Conservation (phyloP, 2,329 filamentous ascomycete genomes). For the Botryotinia calthae region DNA sequence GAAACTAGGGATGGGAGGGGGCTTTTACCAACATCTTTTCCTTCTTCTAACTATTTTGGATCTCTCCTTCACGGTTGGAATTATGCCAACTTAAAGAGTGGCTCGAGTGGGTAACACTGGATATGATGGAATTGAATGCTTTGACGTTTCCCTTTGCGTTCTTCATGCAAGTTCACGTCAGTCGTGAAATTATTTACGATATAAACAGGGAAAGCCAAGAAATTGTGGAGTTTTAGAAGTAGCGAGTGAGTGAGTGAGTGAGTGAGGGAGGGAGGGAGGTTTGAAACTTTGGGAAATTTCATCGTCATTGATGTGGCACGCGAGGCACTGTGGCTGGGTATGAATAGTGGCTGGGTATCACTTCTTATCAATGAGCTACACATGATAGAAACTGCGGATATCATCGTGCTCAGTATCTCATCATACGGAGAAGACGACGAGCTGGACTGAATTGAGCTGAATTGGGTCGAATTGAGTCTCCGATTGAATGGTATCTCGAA, state of each 20-base stretch:
- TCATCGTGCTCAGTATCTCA: neutral
- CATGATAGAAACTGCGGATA: too few species aligned
- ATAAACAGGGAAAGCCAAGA: neutral
- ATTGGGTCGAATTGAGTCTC: neutral
- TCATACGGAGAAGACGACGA: too few species aligned
- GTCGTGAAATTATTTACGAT: neutral
- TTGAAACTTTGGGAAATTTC: neutral
- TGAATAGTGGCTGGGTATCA: neutral
- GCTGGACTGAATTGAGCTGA: neutral
- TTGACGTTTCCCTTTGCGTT: neutral
- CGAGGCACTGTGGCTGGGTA: neutral
- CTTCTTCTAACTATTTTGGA: neutral
- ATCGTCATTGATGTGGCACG: neutral
- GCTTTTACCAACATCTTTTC: neutral
- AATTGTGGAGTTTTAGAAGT: neutral
- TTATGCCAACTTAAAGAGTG: neutral
- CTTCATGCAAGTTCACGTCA: neutral
- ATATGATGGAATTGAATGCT: neutral
- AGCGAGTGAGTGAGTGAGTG: neutral
- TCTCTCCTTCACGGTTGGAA: neutral
- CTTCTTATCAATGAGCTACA: neutral
- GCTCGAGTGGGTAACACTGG: neutral
- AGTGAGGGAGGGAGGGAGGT: neutral
- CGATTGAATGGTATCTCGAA: neutral
- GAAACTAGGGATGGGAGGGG: neutral